Percentiles rank a stretch among this genome's conserved stretches.
Conservation (phyloP, 208 protist species). For the Naegleria lovaniensis region DNA sequence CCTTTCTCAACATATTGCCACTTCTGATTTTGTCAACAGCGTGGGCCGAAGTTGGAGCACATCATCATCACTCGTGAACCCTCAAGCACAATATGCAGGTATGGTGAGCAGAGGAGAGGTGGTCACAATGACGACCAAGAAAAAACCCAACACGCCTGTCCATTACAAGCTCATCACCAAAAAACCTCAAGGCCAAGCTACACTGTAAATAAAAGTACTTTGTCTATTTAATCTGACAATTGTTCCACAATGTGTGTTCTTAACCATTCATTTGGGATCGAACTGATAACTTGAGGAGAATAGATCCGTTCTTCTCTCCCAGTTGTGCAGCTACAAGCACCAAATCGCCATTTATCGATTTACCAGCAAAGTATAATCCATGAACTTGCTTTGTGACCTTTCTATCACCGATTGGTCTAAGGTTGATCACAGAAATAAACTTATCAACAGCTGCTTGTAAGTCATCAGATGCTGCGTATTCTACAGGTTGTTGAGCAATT, state of each 20-base stretch:
- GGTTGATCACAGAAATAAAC: not conserved
- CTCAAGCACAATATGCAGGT: not conserved
- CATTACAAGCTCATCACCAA: not conserved
- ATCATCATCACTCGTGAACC: not conserved
- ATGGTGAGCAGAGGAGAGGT: not conserved
- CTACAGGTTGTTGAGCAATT: not conserved
- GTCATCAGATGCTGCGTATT: not conserved
- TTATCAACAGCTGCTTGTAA: not conserved
- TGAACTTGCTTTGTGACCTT: not conserved
- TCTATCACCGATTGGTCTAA: not conserved
- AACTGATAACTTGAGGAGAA: not conserved
- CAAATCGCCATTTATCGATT: not conserved
- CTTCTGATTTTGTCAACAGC: not conserved
- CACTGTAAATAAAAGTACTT: not conserved
- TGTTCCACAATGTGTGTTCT: not conserved
- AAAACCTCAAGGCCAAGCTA: not conserved
- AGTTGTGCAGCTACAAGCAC: not conserved
- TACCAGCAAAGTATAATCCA: not conserved
- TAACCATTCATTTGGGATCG: not conserved
- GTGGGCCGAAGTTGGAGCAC: not conserved
- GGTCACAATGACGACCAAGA: not conserved
- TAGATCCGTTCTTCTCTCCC: not conserved
- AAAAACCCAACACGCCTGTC: not conserved
- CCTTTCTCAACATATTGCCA: not conserved
- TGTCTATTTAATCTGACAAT: not conserved